These are phyloP conservation scores for Haplosporangium sp. DNA, from an alignment of 371 early-diverging fungal species.

Conservation along the genomic window DNA sequence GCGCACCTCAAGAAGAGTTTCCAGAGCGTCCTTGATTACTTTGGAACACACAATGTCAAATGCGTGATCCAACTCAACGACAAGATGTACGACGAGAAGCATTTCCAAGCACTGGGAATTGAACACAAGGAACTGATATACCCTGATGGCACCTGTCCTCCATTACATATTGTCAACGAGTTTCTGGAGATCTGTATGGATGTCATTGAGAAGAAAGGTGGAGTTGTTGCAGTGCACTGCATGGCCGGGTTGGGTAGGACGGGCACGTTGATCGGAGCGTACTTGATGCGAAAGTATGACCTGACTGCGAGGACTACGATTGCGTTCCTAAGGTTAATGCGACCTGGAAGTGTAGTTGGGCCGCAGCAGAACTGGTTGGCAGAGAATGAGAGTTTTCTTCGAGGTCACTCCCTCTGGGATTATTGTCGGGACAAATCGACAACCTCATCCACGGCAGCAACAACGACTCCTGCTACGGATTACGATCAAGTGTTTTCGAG, in stretches of 20 bases:
- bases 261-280: constrained; percentile 76
- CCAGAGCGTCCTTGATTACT: constrained; percentile 45
- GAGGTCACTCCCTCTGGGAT: neutral
- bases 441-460: neutral
- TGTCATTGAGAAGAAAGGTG: constrained; percentile 27
- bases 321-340: constrained; percentile 63
- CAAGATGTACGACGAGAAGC: constrained; percentile 63
- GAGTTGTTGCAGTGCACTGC: constrained; percentile 78
- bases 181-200: constrained; percentile 64
- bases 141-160: constrained; percentile 73
- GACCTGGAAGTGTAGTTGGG: constrained; percentile 76
- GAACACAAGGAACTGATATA: constrained; percentile 71
- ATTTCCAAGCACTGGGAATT: constrained; percentile 63
- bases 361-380: constrained; percentile 74
- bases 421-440: neutral
- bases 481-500: constrained; percentile 35
- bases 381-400: constrained; percentile 27
- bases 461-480: neutral
- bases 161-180: constrained; percentile 62
- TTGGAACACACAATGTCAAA: constrained; percentile 44
- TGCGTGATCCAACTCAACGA: constrained; percentile 70
- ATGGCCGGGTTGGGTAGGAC: constrained; percentile 85
- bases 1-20: constrained; percentile 26
- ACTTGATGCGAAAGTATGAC: constrained; percentile 70
- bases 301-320: constrained; percentile 71